A percentile compares a stretch with the other conserved stretches of the same genome.
Evolutionary conservation across 768 basidiomycete species (phyloP).

Genomic region (Gyrodon lividus): DNA sequence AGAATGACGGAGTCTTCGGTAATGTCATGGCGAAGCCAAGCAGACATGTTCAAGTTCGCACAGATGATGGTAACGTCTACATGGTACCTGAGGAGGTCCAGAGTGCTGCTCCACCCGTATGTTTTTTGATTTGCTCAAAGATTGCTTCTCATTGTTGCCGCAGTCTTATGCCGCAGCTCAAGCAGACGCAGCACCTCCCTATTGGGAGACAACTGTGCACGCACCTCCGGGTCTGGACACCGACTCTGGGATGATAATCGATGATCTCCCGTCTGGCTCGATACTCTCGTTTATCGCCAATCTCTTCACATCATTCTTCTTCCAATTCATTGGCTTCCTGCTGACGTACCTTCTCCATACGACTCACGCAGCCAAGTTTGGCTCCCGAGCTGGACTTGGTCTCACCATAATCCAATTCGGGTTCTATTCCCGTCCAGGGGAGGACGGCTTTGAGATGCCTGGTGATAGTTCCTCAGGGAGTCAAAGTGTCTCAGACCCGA

Average conservation of each 20-base stretch:
- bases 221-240: constrained; percentile 58
- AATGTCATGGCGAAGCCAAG: constrained; percentile 91
- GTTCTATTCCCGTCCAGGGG: constrained; percentile 57
- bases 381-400: constrained; percentile 93
- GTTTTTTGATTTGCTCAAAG: constrained; percentile 29
- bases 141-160: background rate
- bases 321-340: constrained; percentile 93
- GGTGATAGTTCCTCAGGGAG: constrained; percentile 17
- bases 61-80: constrained; percentile 55
- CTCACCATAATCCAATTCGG: constrained; percentile 94
- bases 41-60: constrained; percentile 41
- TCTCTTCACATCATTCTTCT: constrained; percentile 86
- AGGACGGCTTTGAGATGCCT: constrained; percentile 28
- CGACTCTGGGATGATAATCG: constrained; percentile 76
- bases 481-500: constrained; percentile 15
- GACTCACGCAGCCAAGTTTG: constrained; percentile 91
- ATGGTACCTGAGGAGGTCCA: constrained; percentile 79
- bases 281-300: constrained; percentile 72
- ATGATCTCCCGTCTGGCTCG: constrained; percentile 86
- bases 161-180: constrained; percentile 88
- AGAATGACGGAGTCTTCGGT: constrained; percentile 94
- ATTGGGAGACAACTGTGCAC: constrained; percentile 96
- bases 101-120: constrained; percentile 83
- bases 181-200: constrained; percentile 87
- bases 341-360: constrained; percentile 92